A percentile compares a stretch with the other conserved stretches of the same genome.
phyloP scores from a whole-genome alignment of 371 early-diverging fungal genomes.

The Mucor racemosus region DNA sequence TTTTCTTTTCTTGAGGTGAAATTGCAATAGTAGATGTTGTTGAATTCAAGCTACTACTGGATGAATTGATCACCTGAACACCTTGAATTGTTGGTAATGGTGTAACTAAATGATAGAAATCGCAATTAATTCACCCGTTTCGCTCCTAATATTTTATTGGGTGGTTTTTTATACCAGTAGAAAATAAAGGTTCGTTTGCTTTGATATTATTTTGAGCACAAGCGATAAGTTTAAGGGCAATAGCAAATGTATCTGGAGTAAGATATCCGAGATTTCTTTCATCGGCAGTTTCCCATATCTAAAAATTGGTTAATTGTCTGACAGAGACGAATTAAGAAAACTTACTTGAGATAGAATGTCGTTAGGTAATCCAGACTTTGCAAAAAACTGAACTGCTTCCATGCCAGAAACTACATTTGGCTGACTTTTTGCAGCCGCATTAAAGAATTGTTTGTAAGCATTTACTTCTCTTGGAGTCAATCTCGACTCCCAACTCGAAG shows the following conservation, averaged over 20 bases:
- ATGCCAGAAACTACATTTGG: slow-evolving; percentile 67
- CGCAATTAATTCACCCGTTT: neutral
- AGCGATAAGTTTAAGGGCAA: slow-evolving; percentile 41
- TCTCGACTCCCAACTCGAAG: slow-evolving; percentile 32
- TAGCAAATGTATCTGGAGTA: slow-evolving; percentile 33
- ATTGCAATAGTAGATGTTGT: slow-evolving; percentile 4
- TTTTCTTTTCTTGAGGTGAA: slow-evolving; percentile 22
- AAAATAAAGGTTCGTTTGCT: slow-evolving; percentile 27
- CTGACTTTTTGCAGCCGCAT: slow-evolving; percentile 60
- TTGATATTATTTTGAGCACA: slow-evolving; percentile 39
- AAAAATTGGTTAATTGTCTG: neutral
- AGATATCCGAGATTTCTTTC: slow-evolving; percentile 36
- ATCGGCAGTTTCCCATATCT: slow-evolving; percentile 45
- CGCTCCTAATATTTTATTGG: neutral
- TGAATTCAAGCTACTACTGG: neutral
- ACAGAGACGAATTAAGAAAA: neutral
- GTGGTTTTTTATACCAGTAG: slow-evolving; percentile 27
- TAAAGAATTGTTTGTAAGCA: slow-evolving; percentile 67
- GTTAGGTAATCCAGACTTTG: slow-evolving; percentile 72
- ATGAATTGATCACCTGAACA: slow-evolving; percentile 17
- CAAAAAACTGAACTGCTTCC: slow-evolving; percentile 79
- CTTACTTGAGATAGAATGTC: slow-evolving; percentile 67
- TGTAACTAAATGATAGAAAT: slow-evolving; percentile 16
- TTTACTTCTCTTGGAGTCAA: slow-evolving; percentile 66
- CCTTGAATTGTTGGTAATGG: slow-evolving; percentile 59